Conservation (phyloP, 345 rosid species). For the Xanthoceras sorbifolium region DNA sequence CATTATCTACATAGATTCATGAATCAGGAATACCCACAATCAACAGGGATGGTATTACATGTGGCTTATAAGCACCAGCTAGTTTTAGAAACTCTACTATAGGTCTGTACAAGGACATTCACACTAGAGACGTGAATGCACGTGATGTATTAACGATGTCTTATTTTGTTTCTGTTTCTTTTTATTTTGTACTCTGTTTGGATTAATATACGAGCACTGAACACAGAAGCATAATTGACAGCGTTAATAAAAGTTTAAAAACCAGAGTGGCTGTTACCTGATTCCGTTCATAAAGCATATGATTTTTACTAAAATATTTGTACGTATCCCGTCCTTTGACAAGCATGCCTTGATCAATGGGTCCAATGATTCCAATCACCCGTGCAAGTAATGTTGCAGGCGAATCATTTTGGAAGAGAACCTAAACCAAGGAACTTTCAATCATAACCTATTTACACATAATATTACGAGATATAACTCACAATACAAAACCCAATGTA, state of each 20-base stretch:
- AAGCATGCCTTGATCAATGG: slow-evolving; percentile 81
- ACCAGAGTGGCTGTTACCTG: slow-evolving; percentile 49
- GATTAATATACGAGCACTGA: not conserved
- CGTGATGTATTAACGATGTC: not conserved
- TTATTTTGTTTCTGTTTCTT: not conserved
- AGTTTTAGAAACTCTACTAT: not conserved
- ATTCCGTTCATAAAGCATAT: slow-evolving; percentile 91
- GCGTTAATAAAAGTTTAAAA: not conserved
- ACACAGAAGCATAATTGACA: not conserved
- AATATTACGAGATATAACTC: not conserved
- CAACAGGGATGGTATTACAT: not conserved
- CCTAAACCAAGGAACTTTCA: slow-evolving; percentile 46
- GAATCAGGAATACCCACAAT: not conserved
- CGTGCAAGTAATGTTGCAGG: slow-evolving; percentile 92
- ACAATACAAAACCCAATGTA: not conserved
- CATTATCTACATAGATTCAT: not conserved
- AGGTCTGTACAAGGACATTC: not conserved
- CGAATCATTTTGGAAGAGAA: slow-evolving; percentile 98
- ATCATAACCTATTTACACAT: slow-evolving; percentile 11
- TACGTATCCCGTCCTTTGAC: slow-evolving; percentile 90
- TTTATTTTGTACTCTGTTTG: not conserved
- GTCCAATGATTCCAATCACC: slow-evolving; percentile 82
- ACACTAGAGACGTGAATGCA: not conserved
- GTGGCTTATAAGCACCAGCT: not conserved
- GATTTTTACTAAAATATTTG: slow-evolving; percentile 91